Base-by-base conservation (phyloP, 495 filamentous ascomycete genomes). In the Daldinia loculata region DNA sequence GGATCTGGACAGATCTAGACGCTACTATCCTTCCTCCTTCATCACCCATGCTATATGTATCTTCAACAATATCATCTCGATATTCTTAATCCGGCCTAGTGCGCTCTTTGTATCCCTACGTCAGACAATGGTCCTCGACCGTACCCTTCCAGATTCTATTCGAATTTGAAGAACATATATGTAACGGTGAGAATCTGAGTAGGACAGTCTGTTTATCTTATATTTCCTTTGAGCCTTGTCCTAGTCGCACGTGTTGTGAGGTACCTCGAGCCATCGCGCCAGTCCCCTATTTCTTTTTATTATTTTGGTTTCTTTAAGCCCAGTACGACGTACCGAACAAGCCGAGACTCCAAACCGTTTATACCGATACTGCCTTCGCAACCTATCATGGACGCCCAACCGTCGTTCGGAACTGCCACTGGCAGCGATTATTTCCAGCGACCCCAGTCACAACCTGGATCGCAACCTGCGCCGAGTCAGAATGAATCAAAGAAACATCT, bases 401-500 rank as follows among this genome's bases (percentile, higher is more conserved):
- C 53, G 22, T 58, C 75, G 27, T 53, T 50, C 30, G 63, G 43
- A 32, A 38, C 64, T 45, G 58, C 75, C 15, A 48, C 61, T 53
- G 63, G 71, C 36, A 72, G 53, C 29, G 61, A 68, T 29, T 62
- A 63, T 61, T 19, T 62, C 19, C 43, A 52, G 15, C 48, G 43
- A 27, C 26, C 66, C 8, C 53, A 56, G 36, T 39, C 73, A 17
- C 74, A 70, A 11, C 62, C 68, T 17, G 30, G 63, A 17, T 51
- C 73, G n/a, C 74, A 69, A 4, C 61, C 67, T n/a, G 34, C 63
- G 14, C 53, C 67, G 34, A 74, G 79, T 55, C 68, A 77, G 32
- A 69, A 71, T 22, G 63, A 74, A 26, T 59, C 77, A 17, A 76
- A 73, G 7, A 75, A 69, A 58, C 69, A 67, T 34, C 74, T 60